Percentiles rank a stretch among this genome's conserved stretches.
Conservation (phyloP, 768 basidiomycete genomes). For the Pisolithus orientalis region DNA sequence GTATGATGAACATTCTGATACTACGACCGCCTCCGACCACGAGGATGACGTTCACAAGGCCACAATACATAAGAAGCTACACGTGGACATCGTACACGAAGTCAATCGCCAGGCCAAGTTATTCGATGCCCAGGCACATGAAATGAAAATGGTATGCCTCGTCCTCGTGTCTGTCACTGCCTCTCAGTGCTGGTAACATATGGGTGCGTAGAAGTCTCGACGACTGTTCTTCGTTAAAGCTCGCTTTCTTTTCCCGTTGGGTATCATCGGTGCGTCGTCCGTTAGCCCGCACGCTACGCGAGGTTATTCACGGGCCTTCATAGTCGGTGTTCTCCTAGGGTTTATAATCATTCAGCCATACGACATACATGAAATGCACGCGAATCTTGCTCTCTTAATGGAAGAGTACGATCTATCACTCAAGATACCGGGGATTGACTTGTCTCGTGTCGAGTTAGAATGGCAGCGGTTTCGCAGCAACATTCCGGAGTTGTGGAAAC, state of each 20-base stretch:
- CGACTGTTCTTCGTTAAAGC: slow-evolving; percentile 20
- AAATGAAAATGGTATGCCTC: slow-evolving; percentile 15
- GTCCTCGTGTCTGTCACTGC: background rate
- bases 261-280: slow-evolving; percentile 48
- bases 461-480: slow-evolving; percentile 61
- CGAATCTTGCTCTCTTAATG: slow-evolving; percentile 58
- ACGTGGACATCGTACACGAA: slow-evolving; percentile 4
- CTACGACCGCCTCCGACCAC: slow-evolving; percentile 8
- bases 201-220: slow-evolving; percentile 8
- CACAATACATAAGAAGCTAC: background rate
- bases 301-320: slow-evolving; percentile 2
- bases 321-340: slow-evolving; percentile 63
- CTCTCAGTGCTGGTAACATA: background rate
- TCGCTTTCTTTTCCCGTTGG: slow-evolving; percentile 66
- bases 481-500: slow-evolving; percentile 79
- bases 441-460: slow-evolving; percentile 63
- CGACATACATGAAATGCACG: slow-evolving; percentile 63
- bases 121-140: slow-evolving; percentile 21
- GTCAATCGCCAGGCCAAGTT: slow-evolving; percentile 16
- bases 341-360: slow-evolving; percentile 61
- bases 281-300: background rate
- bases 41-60: slow-evolving; percentile 2
- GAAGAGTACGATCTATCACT: slow-evolving; percentile 66
- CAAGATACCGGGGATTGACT: slow-evolving; percentile 56
- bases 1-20: slow-evolving; percentile 3